These are phyloP conservation scores for Plasmodium yoelii DNA, from an alignment of 169 alveolate species.

Conservation along the genomic window DNA sequence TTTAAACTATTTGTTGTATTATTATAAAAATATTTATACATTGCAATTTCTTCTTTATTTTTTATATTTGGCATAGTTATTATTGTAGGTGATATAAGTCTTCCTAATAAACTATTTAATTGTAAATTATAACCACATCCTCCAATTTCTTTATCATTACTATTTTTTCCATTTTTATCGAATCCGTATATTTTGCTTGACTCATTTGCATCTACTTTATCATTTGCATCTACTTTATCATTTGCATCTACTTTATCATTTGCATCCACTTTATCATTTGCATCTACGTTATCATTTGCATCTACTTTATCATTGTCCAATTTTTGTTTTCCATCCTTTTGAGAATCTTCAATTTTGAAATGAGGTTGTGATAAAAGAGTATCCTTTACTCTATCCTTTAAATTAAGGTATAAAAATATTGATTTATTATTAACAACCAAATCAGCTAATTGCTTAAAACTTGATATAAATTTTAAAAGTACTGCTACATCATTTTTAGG, in stretches of 20 bases:
- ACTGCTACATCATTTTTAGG: constrained; percentile 74
- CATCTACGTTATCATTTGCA: no score
- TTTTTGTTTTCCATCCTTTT: background rate
- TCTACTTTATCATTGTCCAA: background rate
- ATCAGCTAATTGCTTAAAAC: constrained; percentile 67
- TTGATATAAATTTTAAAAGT: constrained; percentile 35
- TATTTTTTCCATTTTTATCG: background rate
- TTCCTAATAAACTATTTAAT: constrained; percentile 76
- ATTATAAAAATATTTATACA: constrained; percentile 72
- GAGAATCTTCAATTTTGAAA: no score
- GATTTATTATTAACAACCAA: constrained; percentile 24
- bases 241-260: background rate
- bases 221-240: background rate
- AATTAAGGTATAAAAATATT: constrained; percentile 38
- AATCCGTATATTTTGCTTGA: background rate
- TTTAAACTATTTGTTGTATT: constrained; percentile 48
- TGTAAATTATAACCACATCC: constrained; percentile 77
- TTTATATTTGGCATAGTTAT: constrained; percentile 79
- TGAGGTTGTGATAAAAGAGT: background rate
- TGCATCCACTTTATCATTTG: background rate
- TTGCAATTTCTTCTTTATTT: constrained; percentile 77
- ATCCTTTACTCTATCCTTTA: constrained; percentile 37
- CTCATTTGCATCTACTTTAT: background rate
- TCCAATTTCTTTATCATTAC: constrained; percentile 55
- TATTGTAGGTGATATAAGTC: constrained; percentile 78